A percentile compares a stretch with the other conserved stretches of the same genome.
Evolutionary conservation across 106 monocot genomes (phyloP).

Genomic region (Phalaenopsis aphrodite): DNA sequence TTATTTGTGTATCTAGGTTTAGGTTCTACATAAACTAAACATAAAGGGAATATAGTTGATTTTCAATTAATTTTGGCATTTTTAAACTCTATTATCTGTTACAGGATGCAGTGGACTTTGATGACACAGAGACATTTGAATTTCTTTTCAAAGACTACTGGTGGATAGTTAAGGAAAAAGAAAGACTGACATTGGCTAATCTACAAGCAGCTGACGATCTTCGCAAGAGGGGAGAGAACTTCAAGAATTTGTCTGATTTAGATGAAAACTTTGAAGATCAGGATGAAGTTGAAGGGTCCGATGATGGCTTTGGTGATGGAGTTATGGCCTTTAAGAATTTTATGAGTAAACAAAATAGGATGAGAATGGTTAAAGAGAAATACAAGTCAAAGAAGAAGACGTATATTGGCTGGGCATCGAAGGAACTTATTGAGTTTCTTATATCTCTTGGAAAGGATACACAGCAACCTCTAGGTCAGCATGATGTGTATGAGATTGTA

Average conservation of each 20-base stretch:
- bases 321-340: constrained; percentile 5
- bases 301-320: constrained; percentile 13
- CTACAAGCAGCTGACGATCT: constrained; percentile 35
- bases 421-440: constrained; percentile 59
- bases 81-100: constrained; percentile 6
- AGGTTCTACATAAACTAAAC: not conserved
- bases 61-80: constrained; percentile 4
- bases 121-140: constrained; percentile 42
- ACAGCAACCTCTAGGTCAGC: constrained; percentile 24
- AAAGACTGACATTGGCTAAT: constrained; percentile 43
- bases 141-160: constrained; percentile 86
- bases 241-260: constrained; percentile 16
- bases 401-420: constrained; percentile 62
- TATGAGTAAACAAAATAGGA: constrained; percentile 7
- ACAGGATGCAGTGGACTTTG: constrained; percentile 66
- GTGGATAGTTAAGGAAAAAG: constrained; percentile 55
- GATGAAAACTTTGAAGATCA: constrained; percentile 27
- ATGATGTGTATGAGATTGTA: constrained; percentile 43
- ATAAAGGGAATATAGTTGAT: not conserved
- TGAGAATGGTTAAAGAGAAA: constrained; percentile 19
- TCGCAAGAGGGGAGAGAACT: constrained; percentile 32
- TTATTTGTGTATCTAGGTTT: not conserved
- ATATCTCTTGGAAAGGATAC: constrained; percentile 48
- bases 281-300: constrained; percentile 17
- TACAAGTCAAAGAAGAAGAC: constrained; percentile 29